These are phyloP conservation scores for Tetragonia tetragonoides DNA, from an alignment of 148 eudicot genomes.

Conservation along the genomic window DNA sequence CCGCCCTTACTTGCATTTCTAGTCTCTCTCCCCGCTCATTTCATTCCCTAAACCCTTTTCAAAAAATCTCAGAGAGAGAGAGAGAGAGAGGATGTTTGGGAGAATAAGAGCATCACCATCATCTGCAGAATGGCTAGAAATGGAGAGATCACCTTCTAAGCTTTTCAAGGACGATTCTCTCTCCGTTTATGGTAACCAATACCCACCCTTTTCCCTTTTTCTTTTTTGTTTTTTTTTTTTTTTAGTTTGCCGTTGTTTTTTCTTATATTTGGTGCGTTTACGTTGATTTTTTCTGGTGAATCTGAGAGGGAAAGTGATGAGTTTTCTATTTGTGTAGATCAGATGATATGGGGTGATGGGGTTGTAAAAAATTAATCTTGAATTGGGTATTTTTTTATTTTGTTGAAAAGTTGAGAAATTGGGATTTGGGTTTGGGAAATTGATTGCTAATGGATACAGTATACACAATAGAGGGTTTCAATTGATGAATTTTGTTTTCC, in stretches of 20 bases:
- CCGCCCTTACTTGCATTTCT: background rate
- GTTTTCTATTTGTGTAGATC: too few species aligned
- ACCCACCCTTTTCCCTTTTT: background rate
- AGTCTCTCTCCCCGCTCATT: background rate
- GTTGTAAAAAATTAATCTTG: background rate
- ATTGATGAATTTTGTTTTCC: background rate
- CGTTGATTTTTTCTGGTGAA: background rate
- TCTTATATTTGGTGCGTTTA: background rate
- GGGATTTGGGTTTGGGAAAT: background rate
- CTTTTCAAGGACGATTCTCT: conserved; percentile 71
- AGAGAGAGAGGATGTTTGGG: conserved; percentile 49
- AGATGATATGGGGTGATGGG: background rate
- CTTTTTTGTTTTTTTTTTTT: background rate
- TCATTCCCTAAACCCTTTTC: background rate
- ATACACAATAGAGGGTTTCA: background rate
- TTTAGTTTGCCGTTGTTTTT: background rate
- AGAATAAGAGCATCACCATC: conserved; percentile 52
- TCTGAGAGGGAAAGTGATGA: too few species aligned
- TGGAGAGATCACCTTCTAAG: conserved; percentile 55
- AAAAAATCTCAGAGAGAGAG: background rate
- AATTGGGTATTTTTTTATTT: background rate
- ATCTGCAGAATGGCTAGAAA: conserved; percentile 51
- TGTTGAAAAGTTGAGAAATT: background rate
- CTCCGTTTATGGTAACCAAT: conserved; percentile 59
- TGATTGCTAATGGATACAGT: too few species aligned